phyloP scores from a whole-genome alignment of 768 basidiomycete genomes.

The Filobasidium floriforme region DNA sequence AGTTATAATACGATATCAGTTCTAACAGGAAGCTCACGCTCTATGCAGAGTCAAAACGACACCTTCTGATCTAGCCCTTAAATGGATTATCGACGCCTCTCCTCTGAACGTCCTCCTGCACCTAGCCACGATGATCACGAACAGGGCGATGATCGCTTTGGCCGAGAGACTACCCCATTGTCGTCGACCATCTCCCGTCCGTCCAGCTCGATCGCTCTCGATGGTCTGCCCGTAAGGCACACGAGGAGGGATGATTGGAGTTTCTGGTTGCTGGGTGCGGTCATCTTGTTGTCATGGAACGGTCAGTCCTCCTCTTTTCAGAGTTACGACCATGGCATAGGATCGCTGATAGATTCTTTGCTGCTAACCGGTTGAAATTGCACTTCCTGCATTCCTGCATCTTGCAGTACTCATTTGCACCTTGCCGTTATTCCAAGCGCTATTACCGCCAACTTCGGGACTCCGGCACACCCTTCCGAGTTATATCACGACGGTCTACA shows the following conservation, averaged over 20 bases:
- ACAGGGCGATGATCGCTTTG: too few species aligned
- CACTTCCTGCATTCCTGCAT: not conserved
- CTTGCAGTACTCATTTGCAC: slow-evolving; percentile 72
- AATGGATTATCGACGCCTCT: too few species aligned
- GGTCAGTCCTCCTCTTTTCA: slow-evolving; percentile 50
- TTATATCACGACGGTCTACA: slow-evolving; percentile 58
- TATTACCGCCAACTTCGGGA: slow-evolving; percentile 55
- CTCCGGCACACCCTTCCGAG: slow-evolving; percentile 58
- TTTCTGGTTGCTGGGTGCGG: slow-evolving; percentile 59
- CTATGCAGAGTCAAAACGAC: too few species aligned
- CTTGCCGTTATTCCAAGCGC: slow-evolving; percentile 68
- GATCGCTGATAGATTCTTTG: not conserved
- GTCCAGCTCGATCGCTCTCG: not conserved
- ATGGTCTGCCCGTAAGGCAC: slow-evolving; percentile 6
- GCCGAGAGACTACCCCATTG: too few species aligned
- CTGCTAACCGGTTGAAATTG: not conserved
- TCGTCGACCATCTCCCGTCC: not conserved
- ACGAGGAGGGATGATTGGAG: slow-evolving; percentile 29
- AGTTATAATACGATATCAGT: too few species aligned
- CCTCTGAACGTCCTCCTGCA: too few species aligned
- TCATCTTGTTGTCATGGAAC: slow-evolving; percentile 80
- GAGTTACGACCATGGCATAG: not conserved
- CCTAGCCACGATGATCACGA: too few species aligned
- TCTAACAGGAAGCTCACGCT: too few species aligned
- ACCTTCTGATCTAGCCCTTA: too few species aligned